These are phyloP conservation scores for Aspergillus sclerotialis DNA, from an alignment of 2,329 filamentous ascomycete species.

Conservation along the genomic window DNA sequence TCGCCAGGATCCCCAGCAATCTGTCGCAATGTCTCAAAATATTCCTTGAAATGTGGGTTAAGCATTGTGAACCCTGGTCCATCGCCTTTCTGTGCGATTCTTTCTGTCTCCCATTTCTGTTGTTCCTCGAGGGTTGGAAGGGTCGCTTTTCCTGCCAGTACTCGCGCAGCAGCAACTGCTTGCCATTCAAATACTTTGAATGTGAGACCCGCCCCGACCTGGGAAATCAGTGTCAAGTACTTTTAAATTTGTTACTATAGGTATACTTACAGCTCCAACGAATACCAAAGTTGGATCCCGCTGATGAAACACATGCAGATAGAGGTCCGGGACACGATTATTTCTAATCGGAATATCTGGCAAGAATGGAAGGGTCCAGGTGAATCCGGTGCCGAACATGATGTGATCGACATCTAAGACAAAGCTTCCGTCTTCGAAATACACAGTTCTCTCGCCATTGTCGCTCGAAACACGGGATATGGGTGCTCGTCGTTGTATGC, in stretches of 20 bases:
- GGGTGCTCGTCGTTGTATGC: constrained; percentile 23
- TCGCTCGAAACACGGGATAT: constrained; percentile 33
- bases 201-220: constrained; percentile 43
- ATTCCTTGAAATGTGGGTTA: constrained; percentile 57
- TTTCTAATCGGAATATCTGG: constrained; percentile 37
- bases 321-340: constrained; percentile 28
- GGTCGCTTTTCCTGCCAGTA: constrained; percentile 48
- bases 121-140: constrained; percentile 47
- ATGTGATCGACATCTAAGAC: constrained; percentile 53
- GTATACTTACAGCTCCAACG: constrained; percentile 42
- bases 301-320: constrained; percentile 31
- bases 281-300: constrained; percentile 27
- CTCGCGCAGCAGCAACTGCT: constrained; percentile 53
- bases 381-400: constrained; percentile 62
- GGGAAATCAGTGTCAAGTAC: too few relatives aligned
- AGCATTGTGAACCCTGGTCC: constrained; percentile 51
- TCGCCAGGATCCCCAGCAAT: constrained; percentile 38
- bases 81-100: constrained; percentile 50
- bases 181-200: constrained; percentile 67
- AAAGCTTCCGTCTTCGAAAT: constrained; percentile 49
- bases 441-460: constrained; percentile 41
- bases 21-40: constrained; percentile 49
- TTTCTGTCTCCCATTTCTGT: constrained; percentile 50
- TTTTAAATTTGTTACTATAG: too few relatives aligned
- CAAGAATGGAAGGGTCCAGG: constrained; percentile 57